Percentiles rank a stretch among this genome's conserved stretches.
phyloP scores from a whole-genome alignment of 495 filamentous ascomycete genomes.

The Pyrenula aspistea region DNA sequence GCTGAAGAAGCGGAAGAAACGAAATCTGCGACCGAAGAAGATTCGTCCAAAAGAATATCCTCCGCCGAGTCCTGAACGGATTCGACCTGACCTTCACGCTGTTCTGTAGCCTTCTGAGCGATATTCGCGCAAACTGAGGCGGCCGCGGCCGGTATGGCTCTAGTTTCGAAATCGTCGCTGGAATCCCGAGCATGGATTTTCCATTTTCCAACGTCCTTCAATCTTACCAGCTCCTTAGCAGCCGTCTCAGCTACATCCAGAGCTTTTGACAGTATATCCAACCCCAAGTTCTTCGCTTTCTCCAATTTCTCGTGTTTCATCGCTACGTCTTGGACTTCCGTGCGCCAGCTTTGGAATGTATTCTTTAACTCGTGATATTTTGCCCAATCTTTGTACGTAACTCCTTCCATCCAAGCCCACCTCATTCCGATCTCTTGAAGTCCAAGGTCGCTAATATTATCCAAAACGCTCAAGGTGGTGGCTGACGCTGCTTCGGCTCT shows the following conservation, averaged over 20 bases:
- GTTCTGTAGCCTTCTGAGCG: constrained; percentile 22
- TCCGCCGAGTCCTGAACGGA: constrained; percentile 22
- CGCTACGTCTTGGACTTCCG: constrained; percentile 62
- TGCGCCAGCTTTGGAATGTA: constrained; percentile 73
- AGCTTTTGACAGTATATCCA: constrained; percentile 58
- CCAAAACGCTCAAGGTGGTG: constrained; percentile 71
- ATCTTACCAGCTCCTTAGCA: constrained; percentile 66
- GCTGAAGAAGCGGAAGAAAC: constrained; percentile 21
- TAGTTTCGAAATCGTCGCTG: constrained; percentile 60
- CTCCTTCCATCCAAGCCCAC: constrained; percentile 92
- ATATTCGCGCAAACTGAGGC: constrained; percentile 31
- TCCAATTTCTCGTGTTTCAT: constrained; percentile 58
- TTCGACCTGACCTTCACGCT: constrained; percentile 22
- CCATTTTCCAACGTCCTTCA: constrained; percentile 80
- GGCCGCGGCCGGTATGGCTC: constrained; percentile 32
- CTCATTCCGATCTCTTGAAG: constrained; percentile 94
- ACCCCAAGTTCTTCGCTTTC: constrained; percentile 54
- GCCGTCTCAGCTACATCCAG: constrained; percentile 72
- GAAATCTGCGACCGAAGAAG: constrained; percentile 15
- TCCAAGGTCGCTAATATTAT: constrained; percentile 74
- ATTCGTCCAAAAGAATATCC: constrained; percentile 18
- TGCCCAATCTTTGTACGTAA: constrained; percentile 94
- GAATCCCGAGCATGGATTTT: constrained; percentile 70
- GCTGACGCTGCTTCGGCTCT: constrained; percentile 65
- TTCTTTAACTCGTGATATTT: constrained; percentile 79